A percentile compares a stretch with the other conserved stretches of the same genome.
phyloP scores from a whole-genome alignment of 2,329 filamentous ascomycete genomes.

The Penicillium paneum region DNA sequence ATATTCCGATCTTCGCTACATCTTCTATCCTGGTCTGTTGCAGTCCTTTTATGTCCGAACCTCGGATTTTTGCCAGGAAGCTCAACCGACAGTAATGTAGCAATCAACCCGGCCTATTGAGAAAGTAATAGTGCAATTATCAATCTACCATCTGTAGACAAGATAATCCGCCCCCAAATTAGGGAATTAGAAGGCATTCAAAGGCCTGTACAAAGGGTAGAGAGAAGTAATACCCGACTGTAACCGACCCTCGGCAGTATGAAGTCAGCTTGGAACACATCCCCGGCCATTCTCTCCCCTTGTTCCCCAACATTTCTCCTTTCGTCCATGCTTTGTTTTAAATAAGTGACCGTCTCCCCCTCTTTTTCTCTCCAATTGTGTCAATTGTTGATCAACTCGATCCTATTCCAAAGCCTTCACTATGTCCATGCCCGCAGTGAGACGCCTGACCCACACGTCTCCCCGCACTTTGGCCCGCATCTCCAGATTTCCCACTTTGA shows the following conservation, averaged over 20 bases:
- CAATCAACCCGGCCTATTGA: background rate
- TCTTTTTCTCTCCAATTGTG: background rate
- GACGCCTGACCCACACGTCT: constrained; percentile 42
- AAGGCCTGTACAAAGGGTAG: no score
- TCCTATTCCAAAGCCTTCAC: constrained; percentile 33
- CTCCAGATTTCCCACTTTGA: constrained; percentile 30
- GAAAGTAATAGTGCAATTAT: background rate
- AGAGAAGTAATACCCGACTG: constrained; percentile 16
- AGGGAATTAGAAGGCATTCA: background rate
- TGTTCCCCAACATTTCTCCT: constrained; percentile 7
- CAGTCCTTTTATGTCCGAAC: background rate
- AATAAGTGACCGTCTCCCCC: constrained; percentile 2
- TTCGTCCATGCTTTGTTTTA: constrained; percentile 11
- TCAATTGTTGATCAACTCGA: background rate
- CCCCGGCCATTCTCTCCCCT: constrained; percentile 9
- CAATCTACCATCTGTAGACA: background rate
- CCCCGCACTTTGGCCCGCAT: constrained; percentile 47
- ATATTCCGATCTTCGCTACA: constrained; percentile 1
- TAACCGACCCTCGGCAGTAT: constrained; percentile 28
- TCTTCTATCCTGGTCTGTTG: background rate
- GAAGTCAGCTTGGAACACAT: constrained; percentile 20
- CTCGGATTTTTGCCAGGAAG: background rate
- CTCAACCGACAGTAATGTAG: background rate
- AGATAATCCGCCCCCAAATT: background rate
- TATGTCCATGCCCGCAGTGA: constrained; percentile 44